Base-by-base conservation (phyloP, 2,329 filamentous ascomycete genomes). In the Cryphonectria japonica region DNA sequence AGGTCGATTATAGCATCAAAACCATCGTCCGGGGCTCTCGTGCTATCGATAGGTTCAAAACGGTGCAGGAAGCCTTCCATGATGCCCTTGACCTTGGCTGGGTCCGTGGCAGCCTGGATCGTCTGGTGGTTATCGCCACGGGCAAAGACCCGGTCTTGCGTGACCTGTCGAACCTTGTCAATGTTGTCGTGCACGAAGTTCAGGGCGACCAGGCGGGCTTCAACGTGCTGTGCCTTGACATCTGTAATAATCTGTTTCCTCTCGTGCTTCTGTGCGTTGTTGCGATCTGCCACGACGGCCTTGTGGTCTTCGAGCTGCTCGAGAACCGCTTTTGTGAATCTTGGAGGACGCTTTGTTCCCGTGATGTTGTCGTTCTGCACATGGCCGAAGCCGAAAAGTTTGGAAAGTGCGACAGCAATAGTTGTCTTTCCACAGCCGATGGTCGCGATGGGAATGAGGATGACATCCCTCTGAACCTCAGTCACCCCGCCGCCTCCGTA, bases 351-450 rank as follows among this genome's bases (percentile, higher is more conserved):
- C 69, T 87, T 88, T 79, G 92, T 73, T 91, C 93, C 67, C 1
- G 90, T 89, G 72, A 99, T 96, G 78, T 99, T 97, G 83, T 99
- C 96, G 79, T 99, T 99, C 78, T 99, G 96, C 65, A 98, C 86
- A 78, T 97, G 94, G 22, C 94, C 95, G 93, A 95, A 98, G 69
- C 87, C 89, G 75, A 98, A 98, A 0, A 99, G 87, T 77, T 93
- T 91, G 5, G 88, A 87, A 29, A 99, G 84, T 2, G 93, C 95
- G 66, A 97, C 82, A 3, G 93, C 94, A 66, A 99, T 83, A 0
- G 96, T 99, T 0, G 96, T 99, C 86, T 99, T 99, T 69, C 96
- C 96, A 78, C 96, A 99, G 13, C 96, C 96, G 68, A 99, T 92
- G 0, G 96, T 97, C 1, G 96, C 94, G 76, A 98, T 90, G 0